Evolutionary conservation across 805 yeast species (phyloP).

Genomic region (Hagleromyces aurorensis): DNA sequence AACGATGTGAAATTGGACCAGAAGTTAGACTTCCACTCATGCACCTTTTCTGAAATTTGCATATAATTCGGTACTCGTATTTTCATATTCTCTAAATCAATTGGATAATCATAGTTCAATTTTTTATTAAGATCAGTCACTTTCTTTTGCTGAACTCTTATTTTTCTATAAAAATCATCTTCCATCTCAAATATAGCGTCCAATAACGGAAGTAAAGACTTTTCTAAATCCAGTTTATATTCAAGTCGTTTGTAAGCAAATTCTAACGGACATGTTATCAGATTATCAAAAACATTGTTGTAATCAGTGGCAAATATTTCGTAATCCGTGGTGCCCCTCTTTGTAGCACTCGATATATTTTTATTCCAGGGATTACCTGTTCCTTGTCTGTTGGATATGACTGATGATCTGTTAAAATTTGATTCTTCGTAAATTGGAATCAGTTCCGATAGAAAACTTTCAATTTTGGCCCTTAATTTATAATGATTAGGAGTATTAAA

Average conservation of each 20-base stretch:
- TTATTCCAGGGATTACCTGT: conserved; percentile 20
- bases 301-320: conserved; percentile 17
- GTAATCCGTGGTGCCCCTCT: conserved; percentile 9
- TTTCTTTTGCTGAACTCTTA: conserved; percentile 7
- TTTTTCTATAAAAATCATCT: conserved; percentile 16
- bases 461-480: conserved; percentile 19
- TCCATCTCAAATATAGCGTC: conserved; percentile 20
- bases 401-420: conserved; percentile 23
- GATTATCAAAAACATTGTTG: conserved; percentile 13
- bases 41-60: conserved; percentile 8
- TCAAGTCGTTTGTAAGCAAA: conserved; percentile 13
- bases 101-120: conserved; percentile 14
- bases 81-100: conserved; percentile 9
- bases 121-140: conserved; percentile 9
- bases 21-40: conserved; percentile 8
- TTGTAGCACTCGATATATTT: conserved; percentile 10
- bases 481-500: conserved; percentile 23
- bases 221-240: conserved; percentile 14
- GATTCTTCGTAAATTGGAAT: conserved; percentile 25
- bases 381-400: conserved; percentile 12
- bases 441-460: conserved; percentile 22
- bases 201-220: conserved; percentile 10
- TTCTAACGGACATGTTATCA: conserved; percentile 19
- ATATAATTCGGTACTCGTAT: conserved; percentile 13
- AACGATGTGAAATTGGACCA: conserved; percentile 10